Conservation (phyloP, 2,329 filamentous ascomycete species). For the Apiospora sp. region DNA sequence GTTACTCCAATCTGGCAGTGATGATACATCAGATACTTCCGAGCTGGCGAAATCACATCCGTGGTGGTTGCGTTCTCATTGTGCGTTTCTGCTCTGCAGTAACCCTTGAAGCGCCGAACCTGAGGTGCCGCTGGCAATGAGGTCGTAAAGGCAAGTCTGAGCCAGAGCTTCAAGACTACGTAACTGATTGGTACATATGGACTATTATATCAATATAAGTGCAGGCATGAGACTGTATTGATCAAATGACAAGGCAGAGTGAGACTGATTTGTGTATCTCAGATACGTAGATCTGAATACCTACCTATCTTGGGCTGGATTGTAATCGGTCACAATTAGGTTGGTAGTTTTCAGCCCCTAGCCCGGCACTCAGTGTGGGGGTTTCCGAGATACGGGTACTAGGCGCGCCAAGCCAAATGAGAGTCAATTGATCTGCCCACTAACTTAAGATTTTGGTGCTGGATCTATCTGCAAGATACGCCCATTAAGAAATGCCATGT, state of each 20-base stretch:
- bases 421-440: not conserved
- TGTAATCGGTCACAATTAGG: not conserved
- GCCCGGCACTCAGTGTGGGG: not conserved
- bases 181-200: not conserved
- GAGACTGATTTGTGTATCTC: no score
- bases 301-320: not conserved
- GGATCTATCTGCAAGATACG: not conserved
- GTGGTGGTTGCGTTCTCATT: slow-evolving; percentile 34
- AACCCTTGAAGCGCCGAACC: slow-evolving; percentile 52
- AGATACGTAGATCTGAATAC: not conserved
- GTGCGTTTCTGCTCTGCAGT: slow-evolving; percentile 59
- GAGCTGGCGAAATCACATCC: slow-evolving; percentile 53
- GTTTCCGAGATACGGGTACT: not conserved
- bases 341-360: no score
- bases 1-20: slow-evolving; percentile 56
- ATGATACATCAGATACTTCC: slow-evolving; percentile 81
- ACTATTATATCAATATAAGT: not conserved
- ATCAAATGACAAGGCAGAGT: no score
- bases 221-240: no score
- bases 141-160: slow-evolving; percentile 73
- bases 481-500: not conserved
- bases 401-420: not conserved
- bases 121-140: slow-evolving; percentile 51
- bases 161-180: slow-evolving; percentile 43
- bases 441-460: not conserved